Conservation (phyloP, 768 basidiomycete species). For the Gymnopilus junonius region DNA sequence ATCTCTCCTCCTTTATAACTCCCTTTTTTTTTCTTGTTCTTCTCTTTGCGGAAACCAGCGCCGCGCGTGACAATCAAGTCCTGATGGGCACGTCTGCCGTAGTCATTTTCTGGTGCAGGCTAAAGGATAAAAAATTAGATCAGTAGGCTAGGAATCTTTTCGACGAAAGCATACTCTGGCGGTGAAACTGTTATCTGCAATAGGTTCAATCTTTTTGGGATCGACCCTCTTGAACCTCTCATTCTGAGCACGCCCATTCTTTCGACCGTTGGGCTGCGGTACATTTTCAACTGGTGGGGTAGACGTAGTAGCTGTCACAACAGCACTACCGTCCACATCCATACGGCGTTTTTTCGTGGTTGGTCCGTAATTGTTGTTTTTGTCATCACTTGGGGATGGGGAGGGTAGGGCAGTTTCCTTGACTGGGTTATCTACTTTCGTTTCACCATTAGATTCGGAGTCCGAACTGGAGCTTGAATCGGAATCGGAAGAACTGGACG, state of each 20-base stretch:
- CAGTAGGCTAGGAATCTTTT: slow-evolving; percentile 8
- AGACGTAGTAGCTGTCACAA: slow-evolving; percentile 39
- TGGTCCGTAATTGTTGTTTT: slow-evolving; percentile 31
- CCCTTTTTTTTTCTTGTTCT: slow-evolving; percentile 99
- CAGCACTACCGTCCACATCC: slow-evolving; percentile 52
- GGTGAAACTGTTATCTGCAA: slow-evolving; percentile 78
- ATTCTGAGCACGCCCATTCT: slow-evolving; percentile 46
- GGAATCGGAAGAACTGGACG: slow-evolving; percentile 22
- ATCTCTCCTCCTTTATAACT: slow-evolving; percentile 96
- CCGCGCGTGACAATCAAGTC: slow-evolving; percentile 95
- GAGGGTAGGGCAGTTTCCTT: not conserved
- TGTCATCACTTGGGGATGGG: slow-evolving; percentile 10
- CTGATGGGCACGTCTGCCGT: slow-evolving; percentile 81
- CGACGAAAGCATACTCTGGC: slow-evolving; percentile 59
- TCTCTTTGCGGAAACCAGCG: slow-evolving; percentile 96
- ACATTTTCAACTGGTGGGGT: slow-evolving; percentile 13
- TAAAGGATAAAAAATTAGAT: slow-evolving; percentile 24
- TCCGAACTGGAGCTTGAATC: slow-evolving; percentile 24
- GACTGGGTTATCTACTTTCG: slow-evolving; percentile 5
- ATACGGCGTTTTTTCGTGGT: slow-evolving; percentile 67
- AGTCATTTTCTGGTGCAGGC: slow-evolving; percentile 77
- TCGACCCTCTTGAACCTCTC: slow-evolving; percentile 83
- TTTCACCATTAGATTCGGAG: slow-evolving; percentile 24
- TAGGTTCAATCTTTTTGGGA: slow-evolving; percentile 42
- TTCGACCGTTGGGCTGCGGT: slow-evolving; percentile 21